Base-by-base conservation (phyloP, 331 rosid species). In the Malus hybrid region DNA sequence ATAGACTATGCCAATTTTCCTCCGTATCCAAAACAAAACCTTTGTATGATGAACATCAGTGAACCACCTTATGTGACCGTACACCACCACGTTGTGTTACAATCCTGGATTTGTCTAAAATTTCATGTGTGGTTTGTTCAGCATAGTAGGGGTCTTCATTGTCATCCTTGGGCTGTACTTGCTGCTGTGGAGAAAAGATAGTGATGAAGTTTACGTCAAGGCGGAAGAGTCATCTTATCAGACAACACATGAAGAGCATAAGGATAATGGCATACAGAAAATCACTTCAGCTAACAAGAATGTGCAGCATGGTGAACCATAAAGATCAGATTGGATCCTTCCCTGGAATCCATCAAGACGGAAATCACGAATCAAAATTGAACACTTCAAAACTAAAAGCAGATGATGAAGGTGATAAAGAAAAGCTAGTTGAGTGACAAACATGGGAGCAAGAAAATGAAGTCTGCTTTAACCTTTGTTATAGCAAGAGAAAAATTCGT, bases 181-280 rank as follows among this genome's bases (percentile, higher is more conserved):
- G 54, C 54, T 50, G 71, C 22, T 75, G 72, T 75, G 65, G 78
- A 54, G 78, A n/a, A 65, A 75, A 65, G 71, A 48, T 29, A 50
- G 52, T 15, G 72, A 75, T 65, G 78, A 50, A 50, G 65, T 60
- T 70, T 62, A 67, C 19, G 44, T 29, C 48, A 82, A 83, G 71
- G 74, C 76, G 6, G 67, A 79, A 81, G 85, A 70, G 31, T 78
- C 73, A 67, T 22, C 74, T 9, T 69, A 68, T 66, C 50, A 27
- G 82, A 68, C 79, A 62, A 65, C 78, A 57, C 39, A 16, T 73
- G 86, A 75, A 31, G 76, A 82, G 7, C 78, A 78, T 16, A 66
- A 70, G 46, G 87, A 80, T 56, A 70, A 70, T 75, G 48, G 62
- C 69, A 18, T 28, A 29, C 72, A 75, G 20, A 64, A 65, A 24